phyloP scores from a whole-genome alignment of 805 yeast genomes.

The Saturnispora quitensis region DNA sequence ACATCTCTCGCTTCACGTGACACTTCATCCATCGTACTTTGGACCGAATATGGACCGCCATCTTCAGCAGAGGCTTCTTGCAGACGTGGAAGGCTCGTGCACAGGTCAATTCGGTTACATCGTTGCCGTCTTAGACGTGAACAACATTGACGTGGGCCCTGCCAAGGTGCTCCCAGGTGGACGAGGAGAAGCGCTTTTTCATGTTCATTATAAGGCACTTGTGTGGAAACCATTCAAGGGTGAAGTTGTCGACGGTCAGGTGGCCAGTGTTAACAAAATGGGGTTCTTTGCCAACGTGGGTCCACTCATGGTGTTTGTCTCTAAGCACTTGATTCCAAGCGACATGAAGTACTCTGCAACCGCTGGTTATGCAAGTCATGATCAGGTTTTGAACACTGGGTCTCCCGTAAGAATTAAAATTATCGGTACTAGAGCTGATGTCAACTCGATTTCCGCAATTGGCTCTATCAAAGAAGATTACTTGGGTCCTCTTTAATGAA shows the following conservation, averaged over 20 bases:
- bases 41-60: constrained; percentile 98
- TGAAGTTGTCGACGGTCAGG: constrained; percentile 96
- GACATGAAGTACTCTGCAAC: constrained; percentile 92
- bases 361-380: constrained; percentile 95
- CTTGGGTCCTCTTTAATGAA: constrained; percentile 62
- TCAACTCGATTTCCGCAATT: constrained; percentile 92
- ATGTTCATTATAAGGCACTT: constrained; percentile 90
- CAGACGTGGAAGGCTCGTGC: constrained; percentile 97
- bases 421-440: constrained; percentile 96
- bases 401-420: constrained; percentile 89
- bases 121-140: constrained; percentile 89
- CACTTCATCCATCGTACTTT: constrained; percentile 93
- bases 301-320: constrained; percentile 88
- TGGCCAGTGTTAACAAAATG: constrained; percentile 85
- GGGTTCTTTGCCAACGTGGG: constrained; percentile 99
- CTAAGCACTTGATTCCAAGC: constrained; percentile 88
- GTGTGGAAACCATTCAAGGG: constrained; percentile 99
- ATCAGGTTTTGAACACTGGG: constrained; percentile 91
- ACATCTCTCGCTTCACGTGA: constrained; percentile 83
- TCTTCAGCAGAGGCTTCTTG: constrained; percentile 77
- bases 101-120: constrained; percentile 98
- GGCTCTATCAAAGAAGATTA: constrained; percentile 98
- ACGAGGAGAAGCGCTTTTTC: constrained; percentile 91
- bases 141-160: constrained; percentile 89
- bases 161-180: constrained; percentile 81